Percentiles rank a stretch among this genome's conserved stretches.
Conservation (phyloP, 2,329 filamentous ascomycete genomes). For the Lizonia empirigonia region DNA sequence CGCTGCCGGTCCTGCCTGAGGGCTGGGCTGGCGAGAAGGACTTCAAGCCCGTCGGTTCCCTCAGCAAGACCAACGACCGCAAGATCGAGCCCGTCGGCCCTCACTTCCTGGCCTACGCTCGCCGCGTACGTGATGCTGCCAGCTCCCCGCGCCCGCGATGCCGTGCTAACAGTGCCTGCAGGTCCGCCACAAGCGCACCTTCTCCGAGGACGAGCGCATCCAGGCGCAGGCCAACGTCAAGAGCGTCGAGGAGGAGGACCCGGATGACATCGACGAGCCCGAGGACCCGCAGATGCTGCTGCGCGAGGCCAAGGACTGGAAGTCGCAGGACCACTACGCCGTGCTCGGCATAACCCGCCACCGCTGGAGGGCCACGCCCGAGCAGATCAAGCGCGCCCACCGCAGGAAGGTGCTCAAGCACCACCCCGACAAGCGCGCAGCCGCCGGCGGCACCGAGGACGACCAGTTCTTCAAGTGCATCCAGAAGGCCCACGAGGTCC, state of each 20-base stretch:
- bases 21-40: slow-evolving; percentile 89
- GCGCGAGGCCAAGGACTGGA: slow-evolving; percentile 98
- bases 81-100: slow-evolving; percentile 95
- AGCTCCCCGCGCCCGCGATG: no score
- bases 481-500: slow-evolving; percentile 94
- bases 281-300: slow-evolving; percentile 93
- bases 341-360: slow-evolving; percentile 92
- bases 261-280: slow-evolving; percentile 87
- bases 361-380: slow-evolving; percentile 89
- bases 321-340: slow-evolving; percentile 98
- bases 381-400: slow-evolving; percentile 98
- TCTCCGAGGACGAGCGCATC: slow-evolving; percentile 97
- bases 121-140: slow-evolving; percentile 67
- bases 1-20: slow-evolving; percentile 75
- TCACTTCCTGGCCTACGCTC: slow-evolving; percentile 96
- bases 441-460: slow-evolving; percentile 82
- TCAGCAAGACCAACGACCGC: slow-evolving; percentile 79
- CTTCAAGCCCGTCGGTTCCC: slow-evolving; percentile 80
- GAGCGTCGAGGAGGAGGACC: slow-evolving; percentile 91
- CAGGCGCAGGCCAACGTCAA: slow-evolving; percentile 94
- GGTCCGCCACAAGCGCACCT: slow-evolving; percentile 92
- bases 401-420: slow-evolving; percentile 99
- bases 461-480: slow-evolving; percentile 99
- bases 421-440: slow-evolving; percentile 98
- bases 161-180: slow-evolving; percentile 40